Evolutionary conservation across 768 basidiomycete genomes (phyloP).

Genomic region (Hemileccinum impolitum): DNA sequence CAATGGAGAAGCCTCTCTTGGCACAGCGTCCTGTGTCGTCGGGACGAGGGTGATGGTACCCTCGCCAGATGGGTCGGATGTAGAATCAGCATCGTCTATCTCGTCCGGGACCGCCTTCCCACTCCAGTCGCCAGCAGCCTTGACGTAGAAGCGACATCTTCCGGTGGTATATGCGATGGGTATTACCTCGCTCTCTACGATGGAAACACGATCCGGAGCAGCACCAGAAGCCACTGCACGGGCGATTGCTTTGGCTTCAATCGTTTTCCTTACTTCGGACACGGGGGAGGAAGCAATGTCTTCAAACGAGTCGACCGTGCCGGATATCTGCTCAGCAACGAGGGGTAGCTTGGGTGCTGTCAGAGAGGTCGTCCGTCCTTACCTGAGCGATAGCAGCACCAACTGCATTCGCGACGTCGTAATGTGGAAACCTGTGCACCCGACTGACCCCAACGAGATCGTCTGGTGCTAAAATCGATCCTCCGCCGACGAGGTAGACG

Average conservation of each 20-base stretch:
- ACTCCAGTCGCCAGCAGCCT: conserved; percentile 54
- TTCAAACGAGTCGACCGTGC: conserved; percentile 44
- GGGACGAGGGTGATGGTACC: not conserved
- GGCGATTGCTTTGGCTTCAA: conserved; percentile 40
- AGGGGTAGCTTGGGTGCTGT: not conserved
- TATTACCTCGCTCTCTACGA: conserved; percentile 55
- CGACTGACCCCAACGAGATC: conserved; percentile 48
- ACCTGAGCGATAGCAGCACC: conserved; percentile 49
- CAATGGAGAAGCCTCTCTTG: conserved; percentile 14
- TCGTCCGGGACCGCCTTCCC: conserved; percentile 23
- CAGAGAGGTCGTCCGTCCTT: not conserved
- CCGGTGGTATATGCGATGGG: conserved; percentile 38
- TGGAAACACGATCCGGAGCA: conserved; percentile 37
- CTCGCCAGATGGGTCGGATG: conserved; percentile 1
- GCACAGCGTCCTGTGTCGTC: conserved; percentile 2
- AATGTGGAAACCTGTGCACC: conserved; percentile 48
- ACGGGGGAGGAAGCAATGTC: conserved; percentile 35
- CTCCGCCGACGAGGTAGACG: conserved; percentile 64
- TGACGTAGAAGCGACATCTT: conserved; percentile 47
- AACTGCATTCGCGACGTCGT: conserved; percentile 60
- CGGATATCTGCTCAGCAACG: conserved; percentile 35
- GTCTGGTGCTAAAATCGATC: conserved; percentile 55
- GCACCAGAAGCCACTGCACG: conserved; percentile 47
- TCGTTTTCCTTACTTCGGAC: conserved; percentile 28
- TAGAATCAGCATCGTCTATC: conserved; percentile 13